Evolutionary conservation across 2,329 filamentous ascomycete species (phyloP).

Genomic region (Pseudocercospora macadamiae): DNA sequence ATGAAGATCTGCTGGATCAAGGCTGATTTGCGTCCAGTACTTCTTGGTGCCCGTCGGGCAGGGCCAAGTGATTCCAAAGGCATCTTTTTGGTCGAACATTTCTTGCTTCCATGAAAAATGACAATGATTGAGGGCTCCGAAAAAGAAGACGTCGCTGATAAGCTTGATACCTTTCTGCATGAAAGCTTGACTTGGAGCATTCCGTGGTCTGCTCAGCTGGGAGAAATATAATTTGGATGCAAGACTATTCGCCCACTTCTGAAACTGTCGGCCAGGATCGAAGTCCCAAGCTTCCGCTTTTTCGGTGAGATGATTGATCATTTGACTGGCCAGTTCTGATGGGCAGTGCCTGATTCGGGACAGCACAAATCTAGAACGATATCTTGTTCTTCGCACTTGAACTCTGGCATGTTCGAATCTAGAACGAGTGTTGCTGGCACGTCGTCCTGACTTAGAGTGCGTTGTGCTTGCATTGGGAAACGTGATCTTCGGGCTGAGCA

Average conservation of each 20-base stretch:
- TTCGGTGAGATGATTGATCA: not conserved
- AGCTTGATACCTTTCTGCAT: constrained; percentile 1
- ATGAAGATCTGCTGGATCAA: not conserved
- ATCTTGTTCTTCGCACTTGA: not conserved
- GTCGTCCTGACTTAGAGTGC: too few relatives aligned
- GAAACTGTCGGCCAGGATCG: not conserved
- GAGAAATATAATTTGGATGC: not conserved
- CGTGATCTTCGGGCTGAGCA: too few relatives aligned
- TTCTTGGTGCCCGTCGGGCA: not conserved
- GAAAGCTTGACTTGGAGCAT: too few relatives aligned
- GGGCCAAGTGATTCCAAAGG: too few relatives aligned
- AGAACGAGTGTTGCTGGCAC: not conserved
- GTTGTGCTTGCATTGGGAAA: too few relatives aligned
- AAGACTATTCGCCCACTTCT: not conserved
- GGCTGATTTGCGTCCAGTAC: not conserved
- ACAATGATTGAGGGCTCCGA: not conserved
- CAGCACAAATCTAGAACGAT: not conserved
- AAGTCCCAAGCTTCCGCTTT: not conserved
- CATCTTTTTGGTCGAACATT: not conserved
- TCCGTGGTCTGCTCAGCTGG: too few relatives aligned
- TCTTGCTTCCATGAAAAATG: not conserved
- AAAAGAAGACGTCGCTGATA: constrained; percentile 11
- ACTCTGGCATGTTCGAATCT: not conserved
- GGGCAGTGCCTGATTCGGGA: not conserved
- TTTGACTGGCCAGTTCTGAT: not conserved